phyloP scores from a whole-genome alignment of 306 rosid genomes.

The Cucurbita argyrosperma region DNA sequence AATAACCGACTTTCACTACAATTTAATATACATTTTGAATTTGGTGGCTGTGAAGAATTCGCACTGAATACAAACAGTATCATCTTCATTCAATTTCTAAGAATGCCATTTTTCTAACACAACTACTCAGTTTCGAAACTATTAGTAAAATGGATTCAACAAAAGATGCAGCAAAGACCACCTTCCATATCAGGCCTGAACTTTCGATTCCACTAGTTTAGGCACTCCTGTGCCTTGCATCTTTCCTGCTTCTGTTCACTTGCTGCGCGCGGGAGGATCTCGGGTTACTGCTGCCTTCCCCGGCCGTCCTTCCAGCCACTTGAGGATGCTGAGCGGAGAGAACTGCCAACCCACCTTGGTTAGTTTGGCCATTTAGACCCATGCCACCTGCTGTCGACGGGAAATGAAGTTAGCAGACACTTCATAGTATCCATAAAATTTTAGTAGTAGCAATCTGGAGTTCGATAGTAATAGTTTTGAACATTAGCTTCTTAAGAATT shows the following conservation, averaged over 20 bases:
- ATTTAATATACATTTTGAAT: no score
- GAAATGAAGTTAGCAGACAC: not conserved
- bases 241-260: not conserved
- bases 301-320: not conserved
- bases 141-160: not conserved
- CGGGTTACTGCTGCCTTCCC: not conserved
- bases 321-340: not conserved
- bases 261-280: not conserved
- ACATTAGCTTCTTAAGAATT: not conserved
- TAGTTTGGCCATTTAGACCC: not conserved
- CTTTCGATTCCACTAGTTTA: not conserved
- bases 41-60: no score
- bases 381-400: not conserved
- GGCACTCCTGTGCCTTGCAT: constrained; percentile 3
- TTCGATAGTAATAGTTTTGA: not conserved
- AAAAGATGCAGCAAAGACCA: not conserved
- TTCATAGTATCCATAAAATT: not conserved
- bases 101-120: no score
- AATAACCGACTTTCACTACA: no score
- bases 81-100: no score
- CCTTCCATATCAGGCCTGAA: not conserved
- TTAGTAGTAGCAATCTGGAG: not conserved
- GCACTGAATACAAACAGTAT: no score
- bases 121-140: no score
- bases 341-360: not conserved